phyloP scores from a whole-genome alignment of 2,329 filamentous ascomycete species.

The Clathrospora elynae region DNA sequence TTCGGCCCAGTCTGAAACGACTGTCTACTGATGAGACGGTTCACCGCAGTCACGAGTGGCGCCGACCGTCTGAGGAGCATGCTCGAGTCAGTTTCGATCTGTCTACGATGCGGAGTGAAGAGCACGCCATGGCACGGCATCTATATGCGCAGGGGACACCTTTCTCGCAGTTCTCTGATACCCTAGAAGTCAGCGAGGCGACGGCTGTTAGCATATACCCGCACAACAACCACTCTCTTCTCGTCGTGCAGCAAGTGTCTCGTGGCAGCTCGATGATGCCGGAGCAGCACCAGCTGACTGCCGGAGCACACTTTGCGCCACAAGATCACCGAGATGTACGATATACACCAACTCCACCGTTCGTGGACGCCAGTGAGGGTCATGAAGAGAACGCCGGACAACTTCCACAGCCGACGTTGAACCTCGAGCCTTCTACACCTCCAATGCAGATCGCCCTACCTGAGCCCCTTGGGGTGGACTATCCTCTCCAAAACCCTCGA shows the following conservation, averaged over 20 bases:
- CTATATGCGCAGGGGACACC: constrained; percentile 57
- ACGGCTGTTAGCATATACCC: constrained; percentile 65
- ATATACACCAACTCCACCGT: constrained; percentile 32
- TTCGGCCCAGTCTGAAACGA: constrained; percentile 33
- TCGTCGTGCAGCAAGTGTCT: constrained; percentile 64
- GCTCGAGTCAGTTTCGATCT: constrained; percentile 47
- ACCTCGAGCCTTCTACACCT: constrained; percentile 45
- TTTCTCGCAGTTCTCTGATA: constrained; percentile 55
- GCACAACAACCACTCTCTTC: constrained; percentile 66
- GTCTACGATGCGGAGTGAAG: constrained; percentile 46
- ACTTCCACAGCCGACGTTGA: constrained; percentile 34
- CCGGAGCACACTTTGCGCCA: constrained; percentile 20
- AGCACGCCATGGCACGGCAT: constrained; percentile 51
- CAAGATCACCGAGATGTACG: constrained; percentile 26
- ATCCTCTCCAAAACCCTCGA: constrained; percentile 64
- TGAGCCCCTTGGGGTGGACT: constrained; percentile 52
- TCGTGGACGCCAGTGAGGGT: constrained; percentile 30
- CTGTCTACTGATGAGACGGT: constrained; percentile 37
- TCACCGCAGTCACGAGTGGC: constrained; percentile 41
- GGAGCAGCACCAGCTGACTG: constrained; percentile 22
- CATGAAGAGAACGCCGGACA: constrained; percentile 11
- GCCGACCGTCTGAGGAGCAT: constrained; percentile 38
- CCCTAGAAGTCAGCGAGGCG: constrained; percentile 66
- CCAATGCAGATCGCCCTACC: constrained; percentile 38
- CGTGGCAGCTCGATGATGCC: constrained; percentile 34